A percentile compares a stretch with the other conserved stretches of the same genome.
phyloP scores from a whole-genome alignment of 345 rosid genomes.

The Diplotaxis tenuifolia region DNA sequence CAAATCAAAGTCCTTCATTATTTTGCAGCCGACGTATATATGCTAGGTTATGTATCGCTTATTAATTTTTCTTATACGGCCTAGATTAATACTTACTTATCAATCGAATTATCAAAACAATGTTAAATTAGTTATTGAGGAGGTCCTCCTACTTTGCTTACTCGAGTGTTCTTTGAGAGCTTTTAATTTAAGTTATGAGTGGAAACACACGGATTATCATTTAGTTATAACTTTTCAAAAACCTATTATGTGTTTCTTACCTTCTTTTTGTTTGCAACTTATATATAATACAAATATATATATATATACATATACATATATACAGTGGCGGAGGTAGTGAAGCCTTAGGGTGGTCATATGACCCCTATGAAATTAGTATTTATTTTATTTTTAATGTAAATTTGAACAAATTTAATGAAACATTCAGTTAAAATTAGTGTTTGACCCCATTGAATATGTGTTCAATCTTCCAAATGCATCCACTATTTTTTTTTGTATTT shows the following conservation, averaged over 20 bases:
- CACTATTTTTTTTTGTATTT: too few relatives aligned
- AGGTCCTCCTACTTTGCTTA: not conserved
- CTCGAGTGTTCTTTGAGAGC: not conserved
- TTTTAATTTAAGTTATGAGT: not conserved
- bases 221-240: not conserved
- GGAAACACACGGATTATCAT: not conserved
- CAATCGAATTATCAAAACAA: not conserved
- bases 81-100: not conserved
- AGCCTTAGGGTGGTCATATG: too few relatives aligned
- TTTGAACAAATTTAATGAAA: too few relatives aligned
- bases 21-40: not conserved
- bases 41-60: not conserved
- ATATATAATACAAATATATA: not conserved
- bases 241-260: not conserved
- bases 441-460: too few relatives aligned
- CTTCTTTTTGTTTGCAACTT: not conserved
- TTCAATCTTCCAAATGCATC: too few relatives aligned
- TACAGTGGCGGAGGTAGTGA: too few relatives aligned
- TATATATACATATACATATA: too few relatives aligned
- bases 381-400: too few relatives aligned
- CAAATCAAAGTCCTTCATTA: not conserved
- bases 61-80: not conserved
- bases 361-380: too few relatives aligned
- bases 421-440: too few relatives aligned
- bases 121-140: not conserved